Percentiles rank a stretch among this genome's conserved stretches.
Conservation (phyloP, 352 stramenopile genomes). For the Globisporangium spiculum region DNA sequence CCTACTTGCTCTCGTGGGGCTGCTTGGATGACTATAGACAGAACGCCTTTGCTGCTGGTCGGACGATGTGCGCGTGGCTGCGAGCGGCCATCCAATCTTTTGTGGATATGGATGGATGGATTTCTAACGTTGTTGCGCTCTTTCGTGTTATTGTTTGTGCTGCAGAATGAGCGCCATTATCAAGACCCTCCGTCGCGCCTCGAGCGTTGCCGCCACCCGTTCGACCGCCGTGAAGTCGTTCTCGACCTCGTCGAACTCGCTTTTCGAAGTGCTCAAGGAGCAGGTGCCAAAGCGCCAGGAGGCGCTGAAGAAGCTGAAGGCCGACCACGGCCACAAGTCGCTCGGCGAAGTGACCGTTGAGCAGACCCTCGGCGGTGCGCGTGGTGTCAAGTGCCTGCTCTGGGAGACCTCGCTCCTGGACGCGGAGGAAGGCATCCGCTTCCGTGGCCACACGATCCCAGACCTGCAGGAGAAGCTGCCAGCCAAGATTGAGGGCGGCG, state of each 20-base stretch:
- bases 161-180: constrained; percentile 61
- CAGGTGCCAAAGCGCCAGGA: constrained; percentile 91
- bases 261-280: constrained; percentile 84
- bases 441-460: constrained; percentile 98
- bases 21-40: not conserved
- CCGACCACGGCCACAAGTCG: constrained; percentile 91
- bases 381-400: constrained; percentile 98
- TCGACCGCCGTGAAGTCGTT: constrained; percentile 49
- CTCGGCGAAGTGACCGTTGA: constrained; percentile 94
- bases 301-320: constrained; percentile 93
- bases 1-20: not conserved
- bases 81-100: not conserved
- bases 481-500: constrained; percentile 88
- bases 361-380: constrained; percentile 95
- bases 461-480: constrained; percentile 97
- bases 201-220: constrained; percentile 38
- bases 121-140: constrained; percentile 7
- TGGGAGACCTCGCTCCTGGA: constrained; percentile 98
- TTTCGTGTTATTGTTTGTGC: not conserved
- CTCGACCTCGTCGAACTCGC: constrained; percentile 63
- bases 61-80: not conserved
- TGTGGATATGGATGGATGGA: not conserved
- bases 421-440: constrained; percentile 97
- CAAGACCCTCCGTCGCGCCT: constrained; percentile 59
- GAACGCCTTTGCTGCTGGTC: not conserved